Conservation (phyloP, 345 rosid species). For the Lepidium aucheri region DNA sequence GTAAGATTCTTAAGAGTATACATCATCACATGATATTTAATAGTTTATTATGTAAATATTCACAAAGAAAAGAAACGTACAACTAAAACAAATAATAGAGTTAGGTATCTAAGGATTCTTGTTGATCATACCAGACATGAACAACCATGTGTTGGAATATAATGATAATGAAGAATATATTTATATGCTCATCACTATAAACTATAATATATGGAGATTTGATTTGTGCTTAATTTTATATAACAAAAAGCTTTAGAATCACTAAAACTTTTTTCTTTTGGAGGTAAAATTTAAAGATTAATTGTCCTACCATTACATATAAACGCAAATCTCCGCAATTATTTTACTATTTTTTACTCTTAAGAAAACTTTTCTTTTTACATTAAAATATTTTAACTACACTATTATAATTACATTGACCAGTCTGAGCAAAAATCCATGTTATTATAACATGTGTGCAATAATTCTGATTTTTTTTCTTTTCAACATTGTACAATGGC, state of each 20-base stretch:
- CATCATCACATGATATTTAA: no score
- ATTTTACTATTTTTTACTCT: neutral
- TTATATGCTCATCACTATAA: neutral
- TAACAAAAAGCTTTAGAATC: neutral
- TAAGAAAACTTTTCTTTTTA: neutral
- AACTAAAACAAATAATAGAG: neutral
- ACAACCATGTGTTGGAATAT: neutral
- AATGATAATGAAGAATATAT: slow-evolving; percentile 4
- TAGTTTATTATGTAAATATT: no score
- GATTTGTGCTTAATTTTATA: neutral
- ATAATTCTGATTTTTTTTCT: no score
- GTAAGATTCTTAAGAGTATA: no score
- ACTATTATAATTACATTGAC: neutral
- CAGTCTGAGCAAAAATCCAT: neutral
- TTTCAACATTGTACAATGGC: no score
- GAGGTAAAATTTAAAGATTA: neutral
- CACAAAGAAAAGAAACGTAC: no score
- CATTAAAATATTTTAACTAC: neutral
- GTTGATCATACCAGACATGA: slow-evolving; percentile 8
- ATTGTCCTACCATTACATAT: neutral
- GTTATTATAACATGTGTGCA: neutral
- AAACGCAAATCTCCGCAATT: neutral
- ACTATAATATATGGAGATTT: neutral
- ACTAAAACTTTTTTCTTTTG: neutral
- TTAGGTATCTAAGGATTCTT: slow-evolving; percentile 7